Conservation (phyloP, 2,329 filamentous ascomycete species). For the Xylariomycetidae sp. region DNA sequence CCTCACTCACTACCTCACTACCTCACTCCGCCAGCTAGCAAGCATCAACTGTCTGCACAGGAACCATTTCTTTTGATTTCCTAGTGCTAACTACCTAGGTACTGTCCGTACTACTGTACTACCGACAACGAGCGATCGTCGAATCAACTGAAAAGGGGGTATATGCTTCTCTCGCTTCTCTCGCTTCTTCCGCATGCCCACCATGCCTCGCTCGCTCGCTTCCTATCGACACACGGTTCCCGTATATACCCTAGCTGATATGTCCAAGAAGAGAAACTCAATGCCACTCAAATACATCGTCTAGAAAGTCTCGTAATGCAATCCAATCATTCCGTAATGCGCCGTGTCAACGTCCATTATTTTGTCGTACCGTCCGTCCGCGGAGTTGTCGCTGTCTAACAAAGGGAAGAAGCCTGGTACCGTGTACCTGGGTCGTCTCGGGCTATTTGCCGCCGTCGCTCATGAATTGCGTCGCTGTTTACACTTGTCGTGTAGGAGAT, state of each 20-base stretch:
- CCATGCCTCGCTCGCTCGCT: neutral
- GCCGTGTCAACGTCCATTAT: no score
- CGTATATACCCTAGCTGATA: conserved; percentile 1
- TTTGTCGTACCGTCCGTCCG: no score
- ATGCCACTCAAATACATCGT: neutral
- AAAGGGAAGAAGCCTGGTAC: conserved; percentile 2
- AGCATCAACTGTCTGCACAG: no score
- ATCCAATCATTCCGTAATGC: no score
- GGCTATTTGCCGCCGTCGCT: conserved; percentile 8
- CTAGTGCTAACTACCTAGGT: no score
- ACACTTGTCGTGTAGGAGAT: conserved; percentile 83
- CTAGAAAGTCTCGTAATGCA: no score
- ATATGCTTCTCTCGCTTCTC: neutral
- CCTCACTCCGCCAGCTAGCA: no score
- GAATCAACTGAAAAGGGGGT: conserved; percentile 1
- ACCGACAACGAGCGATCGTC: neutral
- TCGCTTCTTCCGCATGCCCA: neutral
- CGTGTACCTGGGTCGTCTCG: no score
- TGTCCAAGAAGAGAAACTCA: neutral
- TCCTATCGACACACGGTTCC: neutral
- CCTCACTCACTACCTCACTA: no score
- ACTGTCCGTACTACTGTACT: no score
- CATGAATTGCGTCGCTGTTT: conserved; percentile 59
- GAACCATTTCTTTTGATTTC: neutral
- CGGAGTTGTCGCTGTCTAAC: no score